Evolutionary conservation across 441 rosid species (phyloP).

Genomic region (Erodium texanum): DNA sequence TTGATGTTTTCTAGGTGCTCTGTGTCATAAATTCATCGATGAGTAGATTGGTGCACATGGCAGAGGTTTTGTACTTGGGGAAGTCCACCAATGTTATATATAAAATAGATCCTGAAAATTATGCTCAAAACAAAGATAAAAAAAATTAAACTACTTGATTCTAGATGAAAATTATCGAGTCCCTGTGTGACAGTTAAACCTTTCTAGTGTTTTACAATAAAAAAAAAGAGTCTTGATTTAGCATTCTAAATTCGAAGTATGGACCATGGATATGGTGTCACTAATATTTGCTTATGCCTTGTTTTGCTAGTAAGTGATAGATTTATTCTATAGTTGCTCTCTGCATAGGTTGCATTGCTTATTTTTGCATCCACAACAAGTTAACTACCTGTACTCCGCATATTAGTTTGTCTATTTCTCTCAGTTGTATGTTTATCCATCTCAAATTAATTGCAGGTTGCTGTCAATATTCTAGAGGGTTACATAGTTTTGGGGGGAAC

Average conservation of each 20-base stretch:
- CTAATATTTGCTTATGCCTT: background rate
- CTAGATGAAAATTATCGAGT: background rate
- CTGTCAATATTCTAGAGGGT: constrained; percentile 70
- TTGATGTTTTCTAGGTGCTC: background rate
- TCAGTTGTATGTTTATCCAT: background rate
- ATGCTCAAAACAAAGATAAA: background rate
- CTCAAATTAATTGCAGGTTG: constrained; percentile 47
- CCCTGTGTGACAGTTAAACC: background rate
- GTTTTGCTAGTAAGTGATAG: background rate
- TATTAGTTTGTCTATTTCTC: background rate
- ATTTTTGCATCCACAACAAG: background rate
- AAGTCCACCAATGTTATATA: background rate
- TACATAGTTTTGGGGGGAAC: constrained; percentile 78
- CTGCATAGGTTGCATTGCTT: background rate
- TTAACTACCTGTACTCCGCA: background rate
- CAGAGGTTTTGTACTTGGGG: background rate
- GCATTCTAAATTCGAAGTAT: background rate
- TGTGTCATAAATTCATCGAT: background rate
- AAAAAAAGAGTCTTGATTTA: background rate
- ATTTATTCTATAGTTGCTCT: background rate
- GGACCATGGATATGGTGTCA: background rate
- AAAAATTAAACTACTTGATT: background rate
- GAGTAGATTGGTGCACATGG: background rate
- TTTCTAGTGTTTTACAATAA: background rate
- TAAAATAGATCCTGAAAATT: background rate